These are phyloP conservation scores for Erodium trifolium DNA, from an alignment of 441 rosid genomes.

Conservation along the genomic window DNA sequence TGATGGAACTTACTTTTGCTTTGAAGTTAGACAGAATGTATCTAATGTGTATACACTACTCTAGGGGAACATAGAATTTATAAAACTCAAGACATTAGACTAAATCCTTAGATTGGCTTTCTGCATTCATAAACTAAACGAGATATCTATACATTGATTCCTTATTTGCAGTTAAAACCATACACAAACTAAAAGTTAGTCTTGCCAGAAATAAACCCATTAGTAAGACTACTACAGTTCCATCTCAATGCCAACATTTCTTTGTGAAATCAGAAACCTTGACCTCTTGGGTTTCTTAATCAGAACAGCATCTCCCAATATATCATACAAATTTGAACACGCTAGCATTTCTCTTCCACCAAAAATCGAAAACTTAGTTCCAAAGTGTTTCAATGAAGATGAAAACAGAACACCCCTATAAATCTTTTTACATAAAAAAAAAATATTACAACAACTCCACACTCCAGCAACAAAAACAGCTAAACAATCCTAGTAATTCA, in stretches of 20 bases:
- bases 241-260: background rate
- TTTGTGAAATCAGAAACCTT: background rate
- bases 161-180: background rate
- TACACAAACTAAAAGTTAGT: background rate
- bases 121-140: background rate
- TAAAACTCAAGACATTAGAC: too few relatives aligned
- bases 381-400: background rate
- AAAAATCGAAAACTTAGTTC: background rate
- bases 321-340: background rate
- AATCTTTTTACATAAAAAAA: too few relatives aligned
- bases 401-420: background rate
- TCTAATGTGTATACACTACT: background rate
- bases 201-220: background rate
- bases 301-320: background rate
- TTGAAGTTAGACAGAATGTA: background rate
- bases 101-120: background rate
- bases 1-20: background rate
- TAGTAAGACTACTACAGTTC: background rate
- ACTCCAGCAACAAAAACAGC: too few relatives aligned
- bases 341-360: background rate
- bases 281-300: background rate
- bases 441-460: background rate
- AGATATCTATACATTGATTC: background rate
- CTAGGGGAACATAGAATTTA: background rate
- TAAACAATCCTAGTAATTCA: background rate